Conservation (phyloP, 2,329 filamentous ascomycete genomes). For the Metarhizium robertsii region DNA sequence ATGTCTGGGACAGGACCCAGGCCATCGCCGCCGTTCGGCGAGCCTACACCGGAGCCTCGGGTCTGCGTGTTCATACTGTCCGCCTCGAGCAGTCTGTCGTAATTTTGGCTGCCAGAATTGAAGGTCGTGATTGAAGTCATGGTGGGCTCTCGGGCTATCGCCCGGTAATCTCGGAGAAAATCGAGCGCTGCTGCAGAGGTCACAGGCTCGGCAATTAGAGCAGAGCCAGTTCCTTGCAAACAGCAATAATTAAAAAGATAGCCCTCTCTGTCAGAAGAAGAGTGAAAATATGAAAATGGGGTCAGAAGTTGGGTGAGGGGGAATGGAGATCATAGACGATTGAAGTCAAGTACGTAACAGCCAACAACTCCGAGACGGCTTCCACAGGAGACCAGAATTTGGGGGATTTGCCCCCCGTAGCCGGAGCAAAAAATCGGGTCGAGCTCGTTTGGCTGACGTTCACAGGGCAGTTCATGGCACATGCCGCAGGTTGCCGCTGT, state of each 20-base stretch:
- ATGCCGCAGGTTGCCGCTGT: no score
- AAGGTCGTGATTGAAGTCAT: slow-evolving; percentile 4
- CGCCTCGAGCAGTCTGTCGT: slow-evolving; percentile 17
- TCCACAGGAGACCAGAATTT: slow-evolving; percentile 1
- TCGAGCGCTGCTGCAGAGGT: background rate
- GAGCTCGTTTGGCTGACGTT: background rate
- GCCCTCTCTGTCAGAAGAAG: background rate
- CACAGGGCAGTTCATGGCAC: no score
- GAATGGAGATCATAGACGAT: background rate
- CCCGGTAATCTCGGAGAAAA: background rate
- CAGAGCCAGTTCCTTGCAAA: slow-evolving; percentile 3
- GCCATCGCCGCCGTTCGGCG: slow-evolving; percentile 13
- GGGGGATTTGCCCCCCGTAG: slow-evolving; percentile 1
- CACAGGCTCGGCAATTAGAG: background rate
- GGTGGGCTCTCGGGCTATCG: background rate
- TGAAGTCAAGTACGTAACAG: background rate
- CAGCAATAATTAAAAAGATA: background rate
- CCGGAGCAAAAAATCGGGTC: slow-evolving; percentile 2
- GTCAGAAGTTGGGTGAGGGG: background rate
- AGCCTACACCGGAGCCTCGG: slow-evolving; percentile 8
- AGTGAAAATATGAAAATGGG: background rate
- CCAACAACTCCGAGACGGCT: background rate
- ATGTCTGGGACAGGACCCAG: slow-evolving; percentile 50
- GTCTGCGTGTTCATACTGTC: slow-evolving; percentile 20
- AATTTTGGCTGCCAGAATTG: slow-evolving; percentile 14